Conservation (phyloP, 169 alveolate species). For the Plasmodium yoelii region DNA sequence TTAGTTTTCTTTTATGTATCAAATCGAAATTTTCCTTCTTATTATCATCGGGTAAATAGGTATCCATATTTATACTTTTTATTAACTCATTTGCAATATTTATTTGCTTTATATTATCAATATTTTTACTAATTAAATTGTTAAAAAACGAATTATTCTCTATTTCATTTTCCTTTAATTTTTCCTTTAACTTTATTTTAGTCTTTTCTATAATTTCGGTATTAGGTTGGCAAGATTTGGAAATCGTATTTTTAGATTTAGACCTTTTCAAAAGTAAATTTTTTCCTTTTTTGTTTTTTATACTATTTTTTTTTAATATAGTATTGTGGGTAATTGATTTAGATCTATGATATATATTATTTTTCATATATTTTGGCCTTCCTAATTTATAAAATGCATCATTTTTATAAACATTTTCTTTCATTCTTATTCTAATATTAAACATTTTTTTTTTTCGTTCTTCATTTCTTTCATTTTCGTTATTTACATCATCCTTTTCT, state of each 20-base stretch:
- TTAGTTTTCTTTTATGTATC: background rate
- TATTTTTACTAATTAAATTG: slow-evolving; percentile 4
- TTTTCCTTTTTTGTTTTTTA: slow-evolving; percentile 15
- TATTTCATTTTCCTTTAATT: slow-evolving; percentile 9
- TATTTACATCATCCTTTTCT: background rate
- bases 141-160: background rate
- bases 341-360: slow-evolving; percentile 12
- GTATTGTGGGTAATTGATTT: slow-evolving; percentile 60
- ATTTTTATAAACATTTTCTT: slow-evolving; percentile 21
- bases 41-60: no score
- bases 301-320: slow-evolving; percentile 58
- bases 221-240: background rate
- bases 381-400: slow-evolving; percentile 37
- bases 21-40: background rate
- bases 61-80: no score
- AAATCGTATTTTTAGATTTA: slow-evolving; percentile 11
- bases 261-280: slow-evolving; percentile 18
- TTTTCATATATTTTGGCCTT: slow-evolving; percentile 41
- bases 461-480: background rate
- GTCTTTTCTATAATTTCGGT: slow-evolving; percentile 30
- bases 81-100: no score
- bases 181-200: slow-evolving; percentile 35
- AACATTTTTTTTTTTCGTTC: background rate
- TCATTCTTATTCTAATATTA: slow-evolving; percentile 43
- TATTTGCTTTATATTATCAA: background rate